phyloP scores from a whole-genome alignment of 1,284 basidiomycete genomes.

The Cryptococcus depauperatus region DNA sequence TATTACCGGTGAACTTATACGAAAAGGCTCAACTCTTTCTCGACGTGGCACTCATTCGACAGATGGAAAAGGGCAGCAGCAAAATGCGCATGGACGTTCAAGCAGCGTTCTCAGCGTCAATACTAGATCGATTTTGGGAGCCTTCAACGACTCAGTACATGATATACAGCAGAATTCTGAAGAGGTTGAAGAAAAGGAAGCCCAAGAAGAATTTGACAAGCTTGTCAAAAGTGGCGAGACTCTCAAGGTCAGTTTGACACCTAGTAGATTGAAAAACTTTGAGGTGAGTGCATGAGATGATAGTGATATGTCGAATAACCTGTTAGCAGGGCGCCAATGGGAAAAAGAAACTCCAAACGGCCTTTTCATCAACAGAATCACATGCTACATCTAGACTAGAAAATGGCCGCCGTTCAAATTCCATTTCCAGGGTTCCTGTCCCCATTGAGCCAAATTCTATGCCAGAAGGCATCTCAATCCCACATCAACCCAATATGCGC shows the following conservation, averaged over 20 bases:
- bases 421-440: not conserved
- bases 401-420: not conserved
- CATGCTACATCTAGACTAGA: too few species aligned
- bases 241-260: slow-evolving; percentile 91
- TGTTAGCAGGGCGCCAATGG: not conserved
- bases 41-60: slow-evolving; percentile 13
- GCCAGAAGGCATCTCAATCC: slow-evolving; percentile 4
- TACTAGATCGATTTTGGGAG: slow-evolving; percentile 20
- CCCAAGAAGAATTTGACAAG: slow-evolving; percentile 71
- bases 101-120: slow-evolving; percentile 25
- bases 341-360: not conserved
- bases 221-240: slow-evolving; percentile 77
- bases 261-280: slow-evolving; percentile 79
- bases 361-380: not conserved
- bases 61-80: not conserved
- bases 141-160: slow-evolving; percentile 17
- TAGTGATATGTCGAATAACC: not conserved
- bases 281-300: slow-evolving; percentile 56
- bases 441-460: not conserved
- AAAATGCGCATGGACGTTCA: slow-evolving; percentile 18
- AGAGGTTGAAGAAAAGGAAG: slow-evolving; percentile 15
- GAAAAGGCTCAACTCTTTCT: slow-evolving; percentile 12
- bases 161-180: slow-evolving; percentile 5
- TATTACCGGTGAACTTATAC: slow-evolving; percentile 8
- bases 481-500: too few species aligned